phyloP scores from a whole-genome alignment of 306 rosid species.

The Dalbergia cochinchinensis region DNA sequence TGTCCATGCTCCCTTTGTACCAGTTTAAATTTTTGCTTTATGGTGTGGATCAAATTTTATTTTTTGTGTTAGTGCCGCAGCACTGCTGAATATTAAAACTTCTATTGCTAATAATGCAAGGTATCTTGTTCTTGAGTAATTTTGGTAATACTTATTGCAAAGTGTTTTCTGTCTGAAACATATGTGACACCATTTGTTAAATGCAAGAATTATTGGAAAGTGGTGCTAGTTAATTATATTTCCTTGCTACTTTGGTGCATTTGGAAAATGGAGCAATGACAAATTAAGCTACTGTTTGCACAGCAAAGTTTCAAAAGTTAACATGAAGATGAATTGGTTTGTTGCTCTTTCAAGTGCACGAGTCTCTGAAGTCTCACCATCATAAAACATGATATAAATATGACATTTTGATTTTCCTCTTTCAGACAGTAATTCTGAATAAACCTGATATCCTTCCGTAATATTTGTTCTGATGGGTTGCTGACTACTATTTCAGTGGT shows the following conservation, averaged over 20 bases:
- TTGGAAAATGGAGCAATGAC: not conserved
- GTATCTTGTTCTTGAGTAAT: not conserved
- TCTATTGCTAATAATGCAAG: not conserved
- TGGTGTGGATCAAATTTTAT: slow-evolving; percentile 3
- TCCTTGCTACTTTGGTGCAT: not conserved
- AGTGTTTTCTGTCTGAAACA: not conserved
- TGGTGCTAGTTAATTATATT: not conserved
- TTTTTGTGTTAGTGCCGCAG: not conserved
- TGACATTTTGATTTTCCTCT: slow-evolving; percentile 2
- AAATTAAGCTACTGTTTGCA: not conserved
- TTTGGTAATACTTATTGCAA: not conserved
- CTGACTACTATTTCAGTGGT: not conserved
- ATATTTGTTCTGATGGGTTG: not conserved
- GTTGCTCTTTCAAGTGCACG: not conserved
- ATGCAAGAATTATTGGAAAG: not conserved
- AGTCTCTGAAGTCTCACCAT: not conserved
- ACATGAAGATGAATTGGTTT: not conserved
- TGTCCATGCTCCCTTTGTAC: not conserved
- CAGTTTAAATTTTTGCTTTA: slow-evolving; percentile 13
- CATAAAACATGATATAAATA: not conserved
- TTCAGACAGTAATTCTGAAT: slow-evolving; percentile 5
- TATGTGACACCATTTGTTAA: not conserved
- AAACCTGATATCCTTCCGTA: not conserved
- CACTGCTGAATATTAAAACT: not conserved
- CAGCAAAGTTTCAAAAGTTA: not conserved